Evolutionary conservation across 352 stramenopile species (phyloP).

Genomic region (Elongisporangium anandrum): DNA sequence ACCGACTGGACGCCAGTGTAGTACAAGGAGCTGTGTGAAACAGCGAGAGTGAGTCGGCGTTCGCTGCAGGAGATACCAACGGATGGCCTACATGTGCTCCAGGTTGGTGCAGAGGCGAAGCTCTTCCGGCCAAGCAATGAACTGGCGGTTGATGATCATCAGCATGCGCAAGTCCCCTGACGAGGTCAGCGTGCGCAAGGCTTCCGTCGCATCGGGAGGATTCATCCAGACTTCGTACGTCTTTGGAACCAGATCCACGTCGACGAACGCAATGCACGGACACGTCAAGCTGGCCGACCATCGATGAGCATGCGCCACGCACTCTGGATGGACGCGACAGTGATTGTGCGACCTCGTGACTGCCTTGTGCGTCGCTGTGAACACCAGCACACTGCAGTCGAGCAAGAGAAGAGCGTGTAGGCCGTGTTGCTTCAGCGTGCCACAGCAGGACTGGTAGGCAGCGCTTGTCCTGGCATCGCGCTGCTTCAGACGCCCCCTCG

Average conservation of each 20-base stretch:
- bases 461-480: not conserved
- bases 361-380: slow-evolving; percentile 13
- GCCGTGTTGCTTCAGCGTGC: not conserved
- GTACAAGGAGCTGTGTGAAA: slow-evolving; percentile 8
- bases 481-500: too few species aligned
- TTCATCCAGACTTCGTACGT: slow-evolving; percentile 23
- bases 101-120: slow-evolving; percentile 23
- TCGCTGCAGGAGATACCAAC: too few species aligned
- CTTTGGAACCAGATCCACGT: slow-evolving; percentile 11
- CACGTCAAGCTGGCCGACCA: slow-evolving; percentile 11
- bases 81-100: slow-evolving; percentile 22
- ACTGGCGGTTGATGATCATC: slow-evolving; percentile 25
- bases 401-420: slow-evolving; percentile 8
- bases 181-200: slow-evolving; percentile 16
- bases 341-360: slow-evolving; percentile 9
- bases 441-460: too few species aligned
- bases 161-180: slow-evolving; percentile 25
- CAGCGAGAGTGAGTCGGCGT: too few species aligned
- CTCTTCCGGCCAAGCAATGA: slow-evolving; percentile 21
- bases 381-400: slow-evolving; percentile 4
- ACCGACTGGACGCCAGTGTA: slow-evolving; percentile 15
- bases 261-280: slow-evolving; percentile 27
- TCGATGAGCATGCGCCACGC: not conserved
- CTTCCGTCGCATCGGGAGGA: slow-evolving; percentile 22
- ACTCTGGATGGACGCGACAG: slow-evolving; percentile 3